Conservation (phyloP, 495 filamentous ascomycete genomes). For the Aspergillus diversus region DNA sequence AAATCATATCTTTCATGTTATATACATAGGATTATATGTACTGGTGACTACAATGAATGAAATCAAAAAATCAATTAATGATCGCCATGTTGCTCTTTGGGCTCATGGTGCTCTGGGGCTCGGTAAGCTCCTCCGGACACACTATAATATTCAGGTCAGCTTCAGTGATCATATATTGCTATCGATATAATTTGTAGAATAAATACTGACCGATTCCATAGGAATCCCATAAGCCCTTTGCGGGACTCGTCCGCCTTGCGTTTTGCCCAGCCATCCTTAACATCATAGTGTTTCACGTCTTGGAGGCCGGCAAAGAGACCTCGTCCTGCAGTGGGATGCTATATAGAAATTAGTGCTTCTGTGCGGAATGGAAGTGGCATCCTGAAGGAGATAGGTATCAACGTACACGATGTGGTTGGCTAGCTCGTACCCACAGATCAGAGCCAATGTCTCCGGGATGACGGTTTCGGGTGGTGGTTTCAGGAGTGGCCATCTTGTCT, state of each 20-base stretch:
- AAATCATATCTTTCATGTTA: not conserved
- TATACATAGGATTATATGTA: not conserved
- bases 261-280: slow-evolving; percentile 3
- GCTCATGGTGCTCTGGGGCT: not conserved
- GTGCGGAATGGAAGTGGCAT: not conserved
- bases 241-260: slow-evolving; percentile 1
- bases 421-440: slow-evolving; percentile 5
- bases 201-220: slow-evolving; percentile 3
- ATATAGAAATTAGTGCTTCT: not conserved
- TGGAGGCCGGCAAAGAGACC: slow-evolving; percentile 5
- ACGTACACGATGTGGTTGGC: slow-evolving; percentile 2
- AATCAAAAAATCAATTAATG: slow-evolving; percentile 1
- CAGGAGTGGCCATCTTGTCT: not conserved
- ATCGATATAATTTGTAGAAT: not conserved
- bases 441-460: not conserved
- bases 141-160: not conserved
- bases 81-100: not conserved
- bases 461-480: not conserved
- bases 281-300: slow-evolving; percentile 6
- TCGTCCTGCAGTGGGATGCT: slow-evolving; percentile 1
- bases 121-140: slow-evolving; percentile 10
- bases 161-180: not conserved
- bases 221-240: not conserved
- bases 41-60: not conserved
- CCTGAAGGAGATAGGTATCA: not conserved